Evolutionary conservation across 257 asterid genomes (phyloP).

Genomic region (Paraleonurus japonicus): DNA sequence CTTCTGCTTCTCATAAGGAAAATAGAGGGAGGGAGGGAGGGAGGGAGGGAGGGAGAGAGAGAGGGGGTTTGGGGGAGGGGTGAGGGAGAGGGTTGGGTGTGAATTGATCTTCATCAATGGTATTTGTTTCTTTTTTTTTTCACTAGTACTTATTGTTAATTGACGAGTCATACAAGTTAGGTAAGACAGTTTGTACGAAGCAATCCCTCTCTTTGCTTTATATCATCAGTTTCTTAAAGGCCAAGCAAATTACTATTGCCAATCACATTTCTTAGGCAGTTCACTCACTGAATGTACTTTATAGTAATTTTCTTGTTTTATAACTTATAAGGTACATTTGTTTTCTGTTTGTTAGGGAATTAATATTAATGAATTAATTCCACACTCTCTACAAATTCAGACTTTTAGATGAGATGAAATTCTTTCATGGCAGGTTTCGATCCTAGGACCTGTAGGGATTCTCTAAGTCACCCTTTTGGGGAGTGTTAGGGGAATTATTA

Average conservation of each 20-base stretch:
- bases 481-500: too few relatives aligned
- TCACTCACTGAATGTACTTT: background rate
- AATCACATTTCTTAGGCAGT: conserved; percentile 1
- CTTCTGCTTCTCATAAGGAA: background rate
- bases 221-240: background rate
- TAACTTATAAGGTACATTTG: background rate
- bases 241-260: background rate
- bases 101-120: conserved; percentile 1
- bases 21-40: background rate
- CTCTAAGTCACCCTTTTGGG: too few relatives aligned
- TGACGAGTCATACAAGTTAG: background rate
- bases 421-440: too few relatives aligned
- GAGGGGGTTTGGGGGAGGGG: background rate
- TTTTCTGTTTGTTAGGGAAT: too few relatives aligned
- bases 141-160: background rate
- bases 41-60: background rate
- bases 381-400: too few relatives aligned
- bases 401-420: too few relatives aligned
- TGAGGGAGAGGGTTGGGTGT: background rate
- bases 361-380: too few relatives aligned
- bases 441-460: too few relatives aligned
- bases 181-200: background rate
- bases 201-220: background rate
- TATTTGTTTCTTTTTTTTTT: conserved; percentile 18
- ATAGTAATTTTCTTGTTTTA: background rate